These are phyloP conservation scores for Cercospora berteroae DNA, from an alignment of 2,329 filamentous ascomycete species.

Conservation along the genomic window DNA sequence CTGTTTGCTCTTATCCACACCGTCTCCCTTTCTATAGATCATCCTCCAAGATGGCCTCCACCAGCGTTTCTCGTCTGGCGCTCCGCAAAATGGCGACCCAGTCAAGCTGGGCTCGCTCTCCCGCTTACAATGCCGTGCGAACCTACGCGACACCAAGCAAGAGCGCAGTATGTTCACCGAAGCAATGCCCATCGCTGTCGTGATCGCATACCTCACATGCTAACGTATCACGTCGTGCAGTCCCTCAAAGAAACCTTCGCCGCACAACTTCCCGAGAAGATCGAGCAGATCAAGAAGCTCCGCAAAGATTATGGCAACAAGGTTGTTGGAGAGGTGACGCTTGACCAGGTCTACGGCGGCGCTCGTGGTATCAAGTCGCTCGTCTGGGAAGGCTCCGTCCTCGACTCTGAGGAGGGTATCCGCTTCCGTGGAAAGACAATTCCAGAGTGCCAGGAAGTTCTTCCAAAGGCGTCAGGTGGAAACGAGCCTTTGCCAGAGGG, in stretches of 20 bases:
- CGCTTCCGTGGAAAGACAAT: slow-evolving; percentile 99
- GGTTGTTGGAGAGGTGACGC: slow-evolving; percentile 94
- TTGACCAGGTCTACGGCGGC: slow-evolving; percentile 99
- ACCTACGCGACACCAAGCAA: slow-evolving; percentile 94
- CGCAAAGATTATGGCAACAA: slow-evolving; percentile 96
- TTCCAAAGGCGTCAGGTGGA: slow-evolving; percentile 95
- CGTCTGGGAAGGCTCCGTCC: slow-evolving; percentile 97
- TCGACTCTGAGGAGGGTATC: slow-evolving; percentile 98
- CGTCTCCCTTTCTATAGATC: neutral
- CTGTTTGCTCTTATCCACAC: slow-evolving; percentile 10
- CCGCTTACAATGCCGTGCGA: slow-evolving; percentile 78
- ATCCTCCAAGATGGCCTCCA: slow-evolving; percentile 34
- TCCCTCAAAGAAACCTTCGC: slow-evolving; percentile 98
- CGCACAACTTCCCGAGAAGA: slow-evolving; percentile 90
- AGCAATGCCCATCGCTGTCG: neutral
- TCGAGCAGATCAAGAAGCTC: slow-evolving; percentile 98
- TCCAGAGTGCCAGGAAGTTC: slow-evolving; percentile 94
- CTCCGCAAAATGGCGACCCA: slow-evolving; percentile 70
- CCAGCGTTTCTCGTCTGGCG: slow-evolving; percentile 59
- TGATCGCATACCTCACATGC: neutral
- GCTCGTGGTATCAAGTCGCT: slow-evolving; percentile 98
- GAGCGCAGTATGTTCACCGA: slow-evolving; percentile 65
- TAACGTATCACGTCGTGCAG: slow-evolving; percentile 49
- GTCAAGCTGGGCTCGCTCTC: slow-evolving; percentile 56
- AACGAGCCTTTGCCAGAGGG: slow-evolving; percentile 96